A percentile compares a stretch with the other conserved stretches of the same genome.
Evolutionary conservation across 768 basidiomycete species (phyloP).

Genomic region (Leccinellum albellum): DNA sequence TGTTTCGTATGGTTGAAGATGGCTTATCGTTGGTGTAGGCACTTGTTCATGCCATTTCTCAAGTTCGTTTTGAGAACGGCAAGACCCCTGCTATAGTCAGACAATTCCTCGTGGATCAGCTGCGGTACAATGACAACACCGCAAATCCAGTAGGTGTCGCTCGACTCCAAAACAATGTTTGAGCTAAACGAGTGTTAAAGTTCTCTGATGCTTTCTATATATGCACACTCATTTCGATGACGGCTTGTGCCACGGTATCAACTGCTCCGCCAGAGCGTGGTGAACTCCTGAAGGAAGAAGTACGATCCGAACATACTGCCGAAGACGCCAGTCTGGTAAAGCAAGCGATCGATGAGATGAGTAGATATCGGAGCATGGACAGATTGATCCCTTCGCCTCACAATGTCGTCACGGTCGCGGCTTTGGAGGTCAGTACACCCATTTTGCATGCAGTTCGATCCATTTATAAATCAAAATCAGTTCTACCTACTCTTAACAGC

Average conservation of each 20-base stretch:
- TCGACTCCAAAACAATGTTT: background rate
- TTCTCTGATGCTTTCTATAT: conserved; percentile 91
- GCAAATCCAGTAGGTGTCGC: conserved; percentile 66
- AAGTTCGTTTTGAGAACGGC: conserved; percentile 82
- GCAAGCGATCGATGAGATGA: conserved; percentile 76
- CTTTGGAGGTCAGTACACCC: conserved; percentile 68
- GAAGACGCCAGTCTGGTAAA: conserved; percentile 71
- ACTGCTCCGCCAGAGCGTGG: conserved; percentile 75
- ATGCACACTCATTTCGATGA: conserved; percentile 76
- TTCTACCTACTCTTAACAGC: conserved; percentile 77
- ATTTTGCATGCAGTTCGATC: background rate
- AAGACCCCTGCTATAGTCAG: conserved; percentile 84
- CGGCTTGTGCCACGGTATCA: conserved; percentile 77
- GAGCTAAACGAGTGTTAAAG: conserved; percentile 37
- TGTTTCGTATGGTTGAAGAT: background rate
- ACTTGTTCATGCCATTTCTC: conserved; percentile 77
- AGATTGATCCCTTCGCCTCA: conserved; percentile 90
- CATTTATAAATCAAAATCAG: conserved; percentile 36
- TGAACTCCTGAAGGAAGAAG: conserved; percentile 68
- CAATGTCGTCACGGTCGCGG: conserved; percentile 89
- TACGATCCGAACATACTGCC: conserved; percentile 58
- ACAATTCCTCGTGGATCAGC: conserved; percentile 84
- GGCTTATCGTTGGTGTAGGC: conserved; percentile 41
- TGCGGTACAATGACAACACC: conserved; percentile 96
- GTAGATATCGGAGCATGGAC: conserved; percentile 93